Base-by-base conservation (phyloP, 129 eudicot species). In the Tanacetum coccineum region DNA sequence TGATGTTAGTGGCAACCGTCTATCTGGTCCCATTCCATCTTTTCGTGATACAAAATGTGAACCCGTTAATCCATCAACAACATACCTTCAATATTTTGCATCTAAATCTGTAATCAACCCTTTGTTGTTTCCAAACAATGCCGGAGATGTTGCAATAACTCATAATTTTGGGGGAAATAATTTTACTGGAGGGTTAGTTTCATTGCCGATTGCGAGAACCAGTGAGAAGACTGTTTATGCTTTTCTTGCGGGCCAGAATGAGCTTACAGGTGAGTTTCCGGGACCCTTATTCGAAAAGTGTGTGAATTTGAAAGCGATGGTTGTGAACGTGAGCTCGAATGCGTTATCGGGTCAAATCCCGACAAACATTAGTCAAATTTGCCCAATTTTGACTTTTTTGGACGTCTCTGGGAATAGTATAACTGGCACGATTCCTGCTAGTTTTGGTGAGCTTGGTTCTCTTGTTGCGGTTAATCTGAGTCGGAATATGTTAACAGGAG, bases 161-260 rank as follows among this genome's bases (percentile, higher is more conserved):
- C 96, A 89, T 64, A 86, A 89, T 64, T 77, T 89, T 19, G 86
- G 88, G 40, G 81, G 72, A 12, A 86, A 89, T 76, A 86, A 83
- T 68, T 72, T 86, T 57, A 75, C 81, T 0, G 96, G 96, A 13
- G 19, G 22, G 45, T 69, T 86, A 56, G 77, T 40, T 46, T 77
- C 82, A 3, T 15, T 80, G 14, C 90, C 90, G n/a, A 53, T 89
- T 68, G 68, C 80, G 64, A 69, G 76, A 5, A 82, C 76, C 28
- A 83, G 81, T 40, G 79, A 63, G 55, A 76, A 78, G 7, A 86
- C 79, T 6, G 86, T 73, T 53, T 86, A 86, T 76, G 95, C 84
- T 20, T 89, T 86, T 73, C 81, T 89, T 75, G 94, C 88, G 17
- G 89, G 88, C 15, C 59, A 72, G 42, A 87, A 83, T 64, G 77